A percentile compares a stretch with the other conserved stretches of the same genome.
Evolutionary conservation across 106 monocot genomes (phyloP).

Genomic region (Acanthochlamys bracteata): DNA sequence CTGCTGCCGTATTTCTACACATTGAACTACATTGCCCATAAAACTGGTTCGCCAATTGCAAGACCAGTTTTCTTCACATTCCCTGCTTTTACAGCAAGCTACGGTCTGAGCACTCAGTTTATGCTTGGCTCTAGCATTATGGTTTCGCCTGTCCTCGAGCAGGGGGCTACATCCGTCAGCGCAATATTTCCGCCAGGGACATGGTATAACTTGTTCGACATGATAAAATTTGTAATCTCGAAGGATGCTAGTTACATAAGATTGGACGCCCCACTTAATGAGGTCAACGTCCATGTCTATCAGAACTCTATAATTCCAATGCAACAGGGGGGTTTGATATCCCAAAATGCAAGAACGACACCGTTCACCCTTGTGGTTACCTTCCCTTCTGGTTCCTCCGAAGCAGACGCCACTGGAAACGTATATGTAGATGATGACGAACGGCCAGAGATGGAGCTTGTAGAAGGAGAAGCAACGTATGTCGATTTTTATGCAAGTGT

Average conservation of each 20-base stretch:
- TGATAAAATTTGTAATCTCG: slow-evolving; percentile 47
- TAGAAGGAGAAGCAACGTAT: slow-evolving; percentile 54
- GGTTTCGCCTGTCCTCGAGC: slow-evolving; percentile 79
- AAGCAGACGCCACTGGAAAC: slow-evolving; percentile 50
- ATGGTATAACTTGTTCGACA: slow-evolving; percentile 92
- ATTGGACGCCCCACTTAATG: slow-evolving; percentile 69
- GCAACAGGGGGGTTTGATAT: slow-evolving; percentile 75
- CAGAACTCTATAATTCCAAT: slow-evolving; percentile 81
- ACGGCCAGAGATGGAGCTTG: slow-evolving; percentile 72
- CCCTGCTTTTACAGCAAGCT: slow-evolving; percentile 49
- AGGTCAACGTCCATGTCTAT: slow-evolving; percentile 89
- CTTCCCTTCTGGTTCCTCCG: slow-evolving; percentile 37
- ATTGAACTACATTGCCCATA: slow-evolving; percentile 68
- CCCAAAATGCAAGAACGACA: slow-evolving; percentile 58
- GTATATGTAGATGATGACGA: slow-evolving; percentile 87
- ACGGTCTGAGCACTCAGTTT: slow-evolving; percentile 85
- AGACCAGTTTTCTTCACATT: slow-evolving; percentile 91
- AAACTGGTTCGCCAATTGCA: slow-evolving; percentile 69
- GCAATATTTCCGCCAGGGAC: slow-evolving; percentile 81
- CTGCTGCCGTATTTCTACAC: slow-evolving; percentile 90
- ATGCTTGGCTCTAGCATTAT: slow-evolving; percentile 63
- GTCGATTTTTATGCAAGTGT: slow-evolving; percentile 57
- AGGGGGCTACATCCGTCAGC: slow-evolving; percentile 48
- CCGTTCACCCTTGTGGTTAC: slow-evolving; percentile 80
- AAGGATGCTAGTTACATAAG: slow-evolving; percentile 39